Conservation (phyloP, 2,329 filamentous ascomycete species). For the Aspergillus melleus region DNA sequence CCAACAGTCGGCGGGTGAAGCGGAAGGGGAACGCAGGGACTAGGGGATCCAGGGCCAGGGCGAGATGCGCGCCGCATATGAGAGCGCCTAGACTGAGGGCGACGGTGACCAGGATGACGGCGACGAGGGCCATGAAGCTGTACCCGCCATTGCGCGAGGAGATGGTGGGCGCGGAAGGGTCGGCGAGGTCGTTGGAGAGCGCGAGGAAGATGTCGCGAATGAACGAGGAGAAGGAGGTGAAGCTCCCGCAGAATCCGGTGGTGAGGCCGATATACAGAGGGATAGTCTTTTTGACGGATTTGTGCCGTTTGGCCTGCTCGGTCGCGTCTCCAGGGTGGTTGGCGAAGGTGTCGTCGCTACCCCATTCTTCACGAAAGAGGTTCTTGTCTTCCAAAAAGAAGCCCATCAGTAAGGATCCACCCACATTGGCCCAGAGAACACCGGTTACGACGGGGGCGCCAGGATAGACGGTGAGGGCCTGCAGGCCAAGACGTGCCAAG, state of each 20-base stretch:
- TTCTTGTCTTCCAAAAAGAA: slow-evolving; percentile 78
- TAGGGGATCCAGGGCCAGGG: slow-evolving; percentile 58
- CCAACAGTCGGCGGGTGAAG: slow-evolving; percentile 61
- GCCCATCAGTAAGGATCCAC: slow-evolving; percentile 78
- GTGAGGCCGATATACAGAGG: slow-evolving; percentile 84
- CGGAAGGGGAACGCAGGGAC: slow-evolving; percentile 62
- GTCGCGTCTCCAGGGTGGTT: slow-evolving; percentile 27
- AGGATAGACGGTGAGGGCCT: slow-evolving; percentile 76
- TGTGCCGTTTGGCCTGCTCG: slow-evolving; percentile 51
- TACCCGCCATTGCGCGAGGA: slow-evolving; percentile 68
- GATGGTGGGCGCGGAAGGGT: slow-evolving; percentile 47
- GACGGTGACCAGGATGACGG: slow-evolving; percentile 71
- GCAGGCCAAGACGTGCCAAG: slow-evolving; percentile 75
- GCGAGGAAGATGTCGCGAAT: slow-evolving; percentile 78
- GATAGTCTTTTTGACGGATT: slow-evolving; percentile 75
- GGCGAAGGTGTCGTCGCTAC: slow-evolving; percentile 21
- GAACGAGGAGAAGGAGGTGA: slow-evolving; percentile 87
- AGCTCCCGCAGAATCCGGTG: slow-evolving; percentile 84
- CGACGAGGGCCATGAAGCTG: slow-evolving; percentile 77
- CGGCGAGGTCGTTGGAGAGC: slow-evolving; percentile 69
- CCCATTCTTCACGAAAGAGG: slow-evolving; percentile 71
- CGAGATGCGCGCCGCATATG: slow-evolving; percentile 72
- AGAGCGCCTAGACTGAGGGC: slow-evolving; percentile 69
- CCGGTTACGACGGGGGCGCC: slow-evolving; percentile 72
- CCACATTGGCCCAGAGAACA: slow-evolving; percentile 85